A percentile compares a stretch with the other conserved stretches of the same genome.
Conservation (phyloP, 2,329 filamentous ascomycete species). For the Stagonosporopsis vannaccii region DNA sequence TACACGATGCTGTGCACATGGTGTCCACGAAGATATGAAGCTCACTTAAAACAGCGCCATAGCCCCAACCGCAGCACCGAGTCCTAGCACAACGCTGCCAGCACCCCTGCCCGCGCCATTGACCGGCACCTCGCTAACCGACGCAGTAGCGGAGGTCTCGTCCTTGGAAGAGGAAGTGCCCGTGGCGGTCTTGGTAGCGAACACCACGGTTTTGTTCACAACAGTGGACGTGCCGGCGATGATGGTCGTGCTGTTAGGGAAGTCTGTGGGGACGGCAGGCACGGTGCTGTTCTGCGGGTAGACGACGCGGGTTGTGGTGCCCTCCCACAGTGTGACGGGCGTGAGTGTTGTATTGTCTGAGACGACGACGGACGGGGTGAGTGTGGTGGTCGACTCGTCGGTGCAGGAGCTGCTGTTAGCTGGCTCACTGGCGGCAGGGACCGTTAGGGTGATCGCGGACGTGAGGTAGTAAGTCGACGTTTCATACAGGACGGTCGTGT, state of each 20-base stretch:
- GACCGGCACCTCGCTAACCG: constrained; percentile 3
- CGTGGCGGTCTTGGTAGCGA: neutral
- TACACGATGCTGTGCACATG: neutral
- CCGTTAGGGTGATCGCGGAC: neutral
- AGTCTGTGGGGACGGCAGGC: neutral
- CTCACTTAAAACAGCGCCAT: constrained; percentile 5
- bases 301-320: constrained; percentile 5
- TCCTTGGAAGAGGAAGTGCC: neutral
- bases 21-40: neutral
- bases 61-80: neutral
- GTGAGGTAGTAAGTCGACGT: constrained; percentile 9
- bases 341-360: neutral
- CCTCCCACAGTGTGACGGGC: constrained; percentile 13
- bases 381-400: neutral
- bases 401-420: constrained; percentile 1
- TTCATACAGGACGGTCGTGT: constrained; percentile 11
- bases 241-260: neutral
- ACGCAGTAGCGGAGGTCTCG: neutral
- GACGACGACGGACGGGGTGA: neutral
- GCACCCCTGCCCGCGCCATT: constrained; percentile 1
- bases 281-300: constrained; percentile 15
- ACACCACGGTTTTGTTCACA: neutral
- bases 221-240: neutral
- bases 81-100: neutral
- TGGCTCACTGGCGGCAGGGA: neutral